Percentiles rank a stretch among this genome's conserved stretches.
Evolutionary conservation across 1,284 basidiomycete genomes (phyloP).

Genomic region (Ustilago loliicola): DNA sequence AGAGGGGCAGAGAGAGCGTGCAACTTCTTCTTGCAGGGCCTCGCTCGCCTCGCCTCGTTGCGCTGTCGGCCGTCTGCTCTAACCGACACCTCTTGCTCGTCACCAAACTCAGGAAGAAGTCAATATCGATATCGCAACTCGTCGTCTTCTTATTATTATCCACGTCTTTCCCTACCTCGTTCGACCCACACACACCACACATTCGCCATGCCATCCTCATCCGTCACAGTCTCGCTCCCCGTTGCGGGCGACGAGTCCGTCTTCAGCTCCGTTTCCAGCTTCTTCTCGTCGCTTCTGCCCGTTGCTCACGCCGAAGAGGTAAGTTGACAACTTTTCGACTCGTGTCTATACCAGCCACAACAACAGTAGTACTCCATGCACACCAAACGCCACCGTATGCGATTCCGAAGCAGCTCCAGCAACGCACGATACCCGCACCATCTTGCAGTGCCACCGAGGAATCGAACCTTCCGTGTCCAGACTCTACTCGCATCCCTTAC

Average conservation of each 20-base stretch:
- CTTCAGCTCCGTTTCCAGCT: slow-evolving; percentile 52
- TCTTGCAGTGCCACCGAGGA: not conserved
- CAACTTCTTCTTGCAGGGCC: slow-evolving; percentile 19
- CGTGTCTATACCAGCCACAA: slow-evolving; percentile 7
- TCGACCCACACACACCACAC: slow-evolving; percentile 19
- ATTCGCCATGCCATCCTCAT: slow-evolving; percentile 49
- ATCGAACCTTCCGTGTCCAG: not conserved
- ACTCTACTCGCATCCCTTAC: not conserved
- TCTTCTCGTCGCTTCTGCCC: slow-evolving; percentile 60
- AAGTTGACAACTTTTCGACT: slow-evolving; percentile 25
- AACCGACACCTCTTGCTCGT: slow-evolving; percentile 18
- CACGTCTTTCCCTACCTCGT: slow-evolving; percentile 12
- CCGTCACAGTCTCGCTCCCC: slow-evolving; percentile 47
- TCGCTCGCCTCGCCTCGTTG: not conserved
- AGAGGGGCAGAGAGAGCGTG: not conserved
- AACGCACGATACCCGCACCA: not conserved
- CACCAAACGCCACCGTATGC: not conserved
- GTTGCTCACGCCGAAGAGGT: slow-evolving; percentile 60
- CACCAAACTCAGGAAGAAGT: slow-evolving; percentile 9
- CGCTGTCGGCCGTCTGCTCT: slow-evolving; percentile 14
- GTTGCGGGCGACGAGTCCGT: slow-evolving; percentile 48
- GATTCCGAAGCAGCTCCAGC: not conserved
- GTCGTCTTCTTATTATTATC: slow-evolving; percentile 5
- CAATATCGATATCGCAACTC: slow-evolving; percentile 1
- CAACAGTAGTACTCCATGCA: not conserved